Evolutionary conservation across 306 rosid genomes (phyloP), one percentile per base, ranked within the genome.

Genomic region (Quercus rubra): DNA sequence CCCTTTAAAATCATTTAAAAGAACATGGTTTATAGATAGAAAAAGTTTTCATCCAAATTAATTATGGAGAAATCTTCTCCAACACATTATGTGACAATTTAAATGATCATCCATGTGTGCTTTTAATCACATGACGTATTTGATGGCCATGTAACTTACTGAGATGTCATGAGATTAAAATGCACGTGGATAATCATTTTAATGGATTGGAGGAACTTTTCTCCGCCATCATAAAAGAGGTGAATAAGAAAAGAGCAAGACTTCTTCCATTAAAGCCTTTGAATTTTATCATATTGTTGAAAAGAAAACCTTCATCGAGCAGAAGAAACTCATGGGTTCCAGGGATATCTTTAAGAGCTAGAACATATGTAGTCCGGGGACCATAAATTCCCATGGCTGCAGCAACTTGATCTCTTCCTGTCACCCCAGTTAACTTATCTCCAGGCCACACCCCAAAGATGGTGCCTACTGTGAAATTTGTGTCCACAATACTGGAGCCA

Each of bases 371-470:
- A 23, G 99, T 96, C 85, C 99, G 84, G 8, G 99, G 99, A 75
- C 99, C 99, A 56, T 91, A 85, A 74, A 96, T 92, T 30, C 99
- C 99, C 98, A 96, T 96, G 78, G 99, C 99, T 43, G 99, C 94
- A 27, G 99, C 99, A 64, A 85, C 99, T 85, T 96, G 99, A 72
- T 91, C 99, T 81, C 89, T 84, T 88, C 99, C 99, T 0, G 89
- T 89, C 54, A 96, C 84, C n/a, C 98, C 98, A 4, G 89, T 85
- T 72, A 96, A 81, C 92, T 93, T 90, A 77, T 96, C 98, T 46
- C 99, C 99, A n/a, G 99, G 98, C 99, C 99, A 93, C 84, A 91
- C 99, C 4, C 99, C 99, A 78, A 96, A 93, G 41, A 96, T 96
- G 56, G 99, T 96, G 62, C 99, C 99, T 2, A 96, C 99, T 13